Evolutionary conservation across 768 basidiomycete species (phyloP).

Genomic region (Strobilomyces dryophilus): DNA sequence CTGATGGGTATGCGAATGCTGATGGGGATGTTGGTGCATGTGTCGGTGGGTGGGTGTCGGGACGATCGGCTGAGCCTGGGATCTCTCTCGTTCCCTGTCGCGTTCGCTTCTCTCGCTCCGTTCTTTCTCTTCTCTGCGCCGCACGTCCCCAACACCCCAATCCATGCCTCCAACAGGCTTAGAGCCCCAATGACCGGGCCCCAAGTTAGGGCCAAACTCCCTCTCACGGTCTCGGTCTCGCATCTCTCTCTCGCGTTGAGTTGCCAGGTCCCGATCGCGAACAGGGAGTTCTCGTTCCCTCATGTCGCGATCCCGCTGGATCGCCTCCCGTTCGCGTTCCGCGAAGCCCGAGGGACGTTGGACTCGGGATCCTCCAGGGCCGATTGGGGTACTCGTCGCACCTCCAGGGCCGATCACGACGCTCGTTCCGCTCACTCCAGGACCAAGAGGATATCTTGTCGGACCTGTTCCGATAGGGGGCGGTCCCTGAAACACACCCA

Average conservation of each 20-base stretch:
- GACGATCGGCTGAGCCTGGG: conserved; percentile 22
- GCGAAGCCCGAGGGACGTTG: conserved; percentile 29
- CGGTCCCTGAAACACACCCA: conserved; percentile 27
- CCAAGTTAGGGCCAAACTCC: conserved; percentile 24
- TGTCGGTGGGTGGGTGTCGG: conserved; percentile 28
- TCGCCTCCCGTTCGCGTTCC: conserved; percentile 29
- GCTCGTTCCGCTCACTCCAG: conserved; percentile 17
- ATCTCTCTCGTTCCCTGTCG: conserved; percentile 30
- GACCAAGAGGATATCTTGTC: conserved; percentile 19
- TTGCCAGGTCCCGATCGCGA: conserved; percentile 21
- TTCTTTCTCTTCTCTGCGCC: conserved; percentile 35
- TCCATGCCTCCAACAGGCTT: conserved; percentile 31
- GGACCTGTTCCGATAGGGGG: conserved; percentile 18
- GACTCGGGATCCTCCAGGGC: conserved; percentile 18
- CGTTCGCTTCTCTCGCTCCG: conserved; percentile 22
- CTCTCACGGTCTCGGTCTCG: conserved; percentile 23
- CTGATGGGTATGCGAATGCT: conserved; percentile 34
- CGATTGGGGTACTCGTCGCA: conserved; percentile 14
- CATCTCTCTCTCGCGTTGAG: conserved; percentile 25
- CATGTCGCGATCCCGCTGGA: conserved; percentile 28
- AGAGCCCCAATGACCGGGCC: conserved; percentile 27
- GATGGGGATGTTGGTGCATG: conserved; percentile 31
- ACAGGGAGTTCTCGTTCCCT: conserved; percentile 18
- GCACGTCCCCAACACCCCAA: conserved; percentile 31
- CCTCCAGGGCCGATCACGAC: conserved; percentile 26